phyloP scores from a whole-genome alignment of 805 yeast genomes.

The Teunomyces stri region DNA sequence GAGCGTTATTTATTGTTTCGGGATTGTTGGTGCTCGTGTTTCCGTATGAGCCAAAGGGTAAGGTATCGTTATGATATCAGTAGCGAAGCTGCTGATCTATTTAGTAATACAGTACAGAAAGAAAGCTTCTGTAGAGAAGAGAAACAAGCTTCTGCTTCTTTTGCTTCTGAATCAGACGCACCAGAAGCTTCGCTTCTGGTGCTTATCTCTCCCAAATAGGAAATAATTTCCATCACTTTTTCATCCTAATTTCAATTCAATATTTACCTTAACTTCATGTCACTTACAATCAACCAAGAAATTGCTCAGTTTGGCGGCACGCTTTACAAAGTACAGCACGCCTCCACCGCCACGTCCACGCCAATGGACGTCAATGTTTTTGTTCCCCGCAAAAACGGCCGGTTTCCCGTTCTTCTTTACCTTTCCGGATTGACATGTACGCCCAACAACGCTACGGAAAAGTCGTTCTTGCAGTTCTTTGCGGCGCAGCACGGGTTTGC shows the following conservation, averaged over 20 bases:
- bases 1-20: constrained; percentile 51
- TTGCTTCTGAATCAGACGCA: no score
- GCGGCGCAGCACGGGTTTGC: constrained; percentile 85
- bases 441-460: constrained; percentile 90
- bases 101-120: no score
- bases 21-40: constrained; percentile 35
- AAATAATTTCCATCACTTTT: no score
- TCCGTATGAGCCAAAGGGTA: constrained; percentile 49
- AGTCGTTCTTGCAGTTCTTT: constrained; percentile 81
- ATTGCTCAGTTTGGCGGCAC: constrained; percentile 72
- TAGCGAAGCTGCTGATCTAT: no score
- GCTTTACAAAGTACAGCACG: constrained; percentile 71
- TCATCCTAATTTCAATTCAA: no score
- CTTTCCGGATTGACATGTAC: constrained; percentile 91
- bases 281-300: constrained; percentile 51
- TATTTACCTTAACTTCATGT: no score
- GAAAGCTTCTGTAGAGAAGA: no score
- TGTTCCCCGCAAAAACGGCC: constrained; percentile 53
- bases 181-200: no score
- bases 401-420: constrained; percentile 72
- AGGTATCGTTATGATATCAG: not conserved
- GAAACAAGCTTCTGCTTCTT: no score
- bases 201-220: no score
- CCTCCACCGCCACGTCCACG: constrained; percentile 62
- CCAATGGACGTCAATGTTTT: constrained; percentile 83